A percentile compares a stretch with the other conserved stretches of the same genome.
Conservation (phyloP, 768 basidiomycete species). For the Mycena sanguinolenta region DNA sequence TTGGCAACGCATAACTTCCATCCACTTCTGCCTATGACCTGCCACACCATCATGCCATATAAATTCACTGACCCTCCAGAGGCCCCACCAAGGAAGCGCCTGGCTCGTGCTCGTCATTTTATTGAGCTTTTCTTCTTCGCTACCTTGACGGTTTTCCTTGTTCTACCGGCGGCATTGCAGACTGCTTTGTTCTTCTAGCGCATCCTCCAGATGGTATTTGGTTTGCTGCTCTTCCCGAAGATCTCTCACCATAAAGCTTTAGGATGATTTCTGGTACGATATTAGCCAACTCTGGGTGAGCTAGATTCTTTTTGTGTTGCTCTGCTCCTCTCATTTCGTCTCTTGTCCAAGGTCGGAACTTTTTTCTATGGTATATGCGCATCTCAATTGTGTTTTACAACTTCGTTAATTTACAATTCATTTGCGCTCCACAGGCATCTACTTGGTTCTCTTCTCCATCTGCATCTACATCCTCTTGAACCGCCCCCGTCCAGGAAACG, state of each 20-base stretch:
- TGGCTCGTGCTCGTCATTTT: background rate
- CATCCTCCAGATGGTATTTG: conserved; percentile 5
- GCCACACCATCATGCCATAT: background rate
- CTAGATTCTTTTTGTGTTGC: background rate
- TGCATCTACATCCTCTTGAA: too few species aligned
- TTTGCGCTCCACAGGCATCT: conserved; percentile 36
- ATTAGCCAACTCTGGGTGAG: conserved; percentile 21
- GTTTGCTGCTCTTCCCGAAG: too few species aligned
- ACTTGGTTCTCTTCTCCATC: conserved; percentile 47
- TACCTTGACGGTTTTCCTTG: background rate
- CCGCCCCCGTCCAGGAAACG: conserved; percentile 38
- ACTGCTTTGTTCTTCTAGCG: background rate
- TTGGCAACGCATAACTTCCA: too few species aligned
- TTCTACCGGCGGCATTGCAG: background rate
- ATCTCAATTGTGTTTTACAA: background rate
- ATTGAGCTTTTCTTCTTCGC: background rate
- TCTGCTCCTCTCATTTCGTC: too few species aligned
- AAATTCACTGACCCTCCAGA: background rate
- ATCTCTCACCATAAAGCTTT: background rate
- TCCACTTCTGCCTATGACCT: too few species aligned
- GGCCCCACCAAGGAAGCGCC: background rate
- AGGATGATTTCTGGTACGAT: conserved; percentile 11
- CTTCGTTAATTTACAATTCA: background rate
- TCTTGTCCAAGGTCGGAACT: background rate
- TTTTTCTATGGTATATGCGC: conserved; percentile 8